Conservation (phyloP, 257 asterid genomes). For the Solanum okadae region DNA sequence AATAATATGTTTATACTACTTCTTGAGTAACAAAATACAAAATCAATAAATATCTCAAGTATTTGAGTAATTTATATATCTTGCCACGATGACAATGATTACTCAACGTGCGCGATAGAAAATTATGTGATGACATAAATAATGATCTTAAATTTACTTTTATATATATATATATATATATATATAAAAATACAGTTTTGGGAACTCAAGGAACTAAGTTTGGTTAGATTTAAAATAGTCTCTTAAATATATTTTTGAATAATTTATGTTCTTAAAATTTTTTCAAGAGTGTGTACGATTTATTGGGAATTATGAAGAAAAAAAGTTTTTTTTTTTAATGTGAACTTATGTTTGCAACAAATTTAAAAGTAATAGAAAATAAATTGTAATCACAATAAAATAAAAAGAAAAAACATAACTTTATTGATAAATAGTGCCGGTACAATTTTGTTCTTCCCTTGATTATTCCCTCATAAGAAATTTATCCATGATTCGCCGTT, state of each 20-base stretch:
- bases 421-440: no score
- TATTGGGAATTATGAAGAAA: neutral
- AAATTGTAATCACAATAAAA: no score
- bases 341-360: no score
- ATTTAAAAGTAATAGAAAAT: no score
- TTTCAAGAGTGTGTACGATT: neutral
- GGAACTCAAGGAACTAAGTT: fast-evolving
- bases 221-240: neutral
- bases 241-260: neutral
- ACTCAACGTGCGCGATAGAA: neutral
- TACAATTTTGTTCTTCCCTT: no score
- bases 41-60: neutral
- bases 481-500: no score
- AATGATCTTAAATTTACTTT: neutral
- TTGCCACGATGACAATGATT: neutral
- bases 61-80: neutral
- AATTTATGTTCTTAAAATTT: neutral
- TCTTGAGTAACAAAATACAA: neutral
- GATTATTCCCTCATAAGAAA: no score
- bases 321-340: no score
- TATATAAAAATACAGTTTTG: neutral
- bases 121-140: neutral
- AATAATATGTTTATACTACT: no score
- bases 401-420: no score
- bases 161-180: no score